Evolutionary conservation across 164 flowering plant species (phyloP).

Genomic region (Sedum album): DNA sequence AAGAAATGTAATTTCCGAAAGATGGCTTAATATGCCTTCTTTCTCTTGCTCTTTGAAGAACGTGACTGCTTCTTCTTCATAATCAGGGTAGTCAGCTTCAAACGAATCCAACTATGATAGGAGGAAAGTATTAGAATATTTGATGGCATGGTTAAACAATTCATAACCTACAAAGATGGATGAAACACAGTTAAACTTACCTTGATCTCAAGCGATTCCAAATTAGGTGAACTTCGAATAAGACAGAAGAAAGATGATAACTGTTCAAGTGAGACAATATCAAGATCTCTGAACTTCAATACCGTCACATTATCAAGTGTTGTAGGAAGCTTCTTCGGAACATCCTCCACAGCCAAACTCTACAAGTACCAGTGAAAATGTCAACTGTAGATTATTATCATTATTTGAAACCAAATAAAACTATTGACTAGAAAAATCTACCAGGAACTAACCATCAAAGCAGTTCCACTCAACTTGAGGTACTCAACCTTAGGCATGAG

Average conservation of each 20-base stretch:
- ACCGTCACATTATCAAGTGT: not conserved
- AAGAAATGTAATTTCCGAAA: not conserved
- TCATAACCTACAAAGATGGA: too few relatives aligned
- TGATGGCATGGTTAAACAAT: not conserved
- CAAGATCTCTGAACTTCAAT: not conserved
- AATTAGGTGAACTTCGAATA: not conserved
- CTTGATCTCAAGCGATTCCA: not conserved
- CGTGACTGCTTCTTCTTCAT: not conserved
- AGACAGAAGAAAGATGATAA: not conserved
- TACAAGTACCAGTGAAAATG: not conserved
- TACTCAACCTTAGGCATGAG: not conserved
- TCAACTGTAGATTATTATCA: not conserved
- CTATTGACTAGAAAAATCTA: not conserved
- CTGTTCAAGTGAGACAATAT: not conserved
- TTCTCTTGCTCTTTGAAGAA: not conserved
- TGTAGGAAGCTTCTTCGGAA: not conserved
- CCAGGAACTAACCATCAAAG: not conserved
- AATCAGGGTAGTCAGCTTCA: not conserved
- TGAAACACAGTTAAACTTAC: not conserved
- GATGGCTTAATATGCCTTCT: not conserved
- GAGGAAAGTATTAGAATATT: not conserved
- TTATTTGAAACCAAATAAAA: not conserved
- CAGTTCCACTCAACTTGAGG: not conserved
- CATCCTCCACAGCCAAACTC: not conserved
- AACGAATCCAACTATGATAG: not conserved